Evolutionary conservation across 2,329 filamentous ascomycete genomes (phyloP), one percentile per base, ranked within the genome.

Genomic region (Trichoderma gracile): DNA sequence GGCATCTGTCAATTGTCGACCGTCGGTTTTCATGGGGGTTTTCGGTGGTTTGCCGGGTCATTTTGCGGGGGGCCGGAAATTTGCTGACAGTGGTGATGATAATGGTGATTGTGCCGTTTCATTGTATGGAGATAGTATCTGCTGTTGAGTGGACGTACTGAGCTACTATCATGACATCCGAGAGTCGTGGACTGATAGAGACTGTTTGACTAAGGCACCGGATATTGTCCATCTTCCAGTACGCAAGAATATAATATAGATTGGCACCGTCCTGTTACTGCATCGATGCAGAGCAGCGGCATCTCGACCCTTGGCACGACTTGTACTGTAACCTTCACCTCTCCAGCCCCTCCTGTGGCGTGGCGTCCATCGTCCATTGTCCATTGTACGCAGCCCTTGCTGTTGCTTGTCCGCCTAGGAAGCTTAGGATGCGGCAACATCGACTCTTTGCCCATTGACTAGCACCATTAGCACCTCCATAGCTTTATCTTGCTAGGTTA

Each of bases 31-130:
- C 2, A 58, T 17, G 42, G 27, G 43, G 7, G 33, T 10, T n/a
- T 54, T 61, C 49, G 59, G 59, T 62, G 49, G 59, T 62, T 62
- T 54, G 59, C 59, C 59, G 59, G 59, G 59, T 46, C 46, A 62
- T 62, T 54, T 62, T 62, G 49, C 59, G 59, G 59, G 59, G 49
- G 47, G 58, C 47, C 25, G 25, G 58, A 53, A 53, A 52, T 23
- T 52, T 38, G 33, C 33, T 38, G 33, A 38, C 33, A 38, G 33
- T 38, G 33, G 33, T 38, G 33, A 14, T 38, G 33, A 38, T 38
- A 12, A 2, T 12, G 30, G 27, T 30, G 7, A 30, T 8, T 30
- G 27, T 30, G 27, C 27, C 9, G 27, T 30, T 30, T 9, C 27
- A 1, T 30, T 30, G 27, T 30, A 30, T 8, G n/a, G n/a, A n/a